Percentiles rank a stretch among this genome's conserved stretches.
Evolutionary conservation across 768 basidiomycete species (phyloP).

Genomic region (Amyloporia xantha): DNA sequence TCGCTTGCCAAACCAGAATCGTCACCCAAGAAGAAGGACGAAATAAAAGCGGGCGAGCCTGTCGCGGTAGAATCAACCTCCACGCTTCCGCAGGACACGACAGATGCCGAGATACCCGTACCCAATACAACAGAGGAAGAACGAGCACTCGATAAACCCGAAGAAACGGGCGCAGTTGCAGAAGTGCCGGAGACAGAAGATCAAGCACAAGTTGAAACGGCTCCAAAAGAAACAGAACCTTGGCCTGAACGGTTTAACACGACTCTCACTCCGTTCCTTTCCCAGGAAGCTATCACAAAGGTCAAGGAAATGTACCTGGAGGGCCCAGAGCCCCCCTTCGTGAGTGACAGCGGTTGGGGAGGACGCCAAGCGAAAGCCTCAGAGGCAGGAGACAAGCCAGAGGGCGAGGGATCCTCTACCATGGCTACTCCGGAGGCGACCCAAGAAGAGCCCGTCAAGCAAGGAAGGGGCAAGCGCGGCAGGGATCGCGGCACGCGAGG

Average conservation of each 20-base stretch:
- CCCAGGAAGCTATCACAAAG: constrained; percentile 48
- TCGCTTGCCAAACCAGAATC: constrained; percentile 65
- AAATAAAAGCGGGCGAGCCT: constrained; percentile 10
- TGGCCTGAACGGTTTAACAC: constrained; percentile 62
- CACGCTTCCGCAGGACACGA: background rate
- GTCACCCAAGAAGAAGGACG: constrained; percentile 34
- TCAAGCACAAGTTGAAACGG: background rate
- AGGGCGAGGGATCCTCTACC: constrained; percentile 10
- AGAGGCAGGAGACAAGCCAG: constrained; percentile 15
- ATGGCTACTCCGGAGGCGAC: constrained; percentile 8
- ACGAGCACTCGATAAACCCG: background rate
- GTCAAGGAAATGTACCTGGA: constrained; percentile 75
- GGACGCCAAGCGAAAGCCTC: constrained; percentile 34
- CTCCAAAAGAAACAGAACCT: constrained; percentile 31
- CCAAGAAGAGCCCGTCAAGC: constrained; percentile 18
- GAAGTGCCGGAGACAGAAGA: background rate
- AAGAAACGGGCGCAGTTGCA: background rate
- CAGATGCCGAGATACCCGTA: background rate
- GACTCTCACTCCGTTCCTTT: constrained; percentile 56
- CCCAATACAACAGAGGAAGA: background rate
- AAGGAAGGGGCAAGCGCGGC: constrained; percentile 34
- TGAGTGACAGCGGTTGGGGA: constrained; percentile 73
- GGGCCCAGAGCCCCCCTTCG: constrained; percentile 71
- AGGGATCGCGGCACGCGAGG: constrained; percentile 40
- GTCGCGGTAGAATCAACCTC: constrained; percentile 9